Evolutionary conservation across 495 filamentous ascomycete genomes (phyloP), one percentile per base, ranked within the genome.

Genomic region (Talaromyces stipitatus): DNA sequence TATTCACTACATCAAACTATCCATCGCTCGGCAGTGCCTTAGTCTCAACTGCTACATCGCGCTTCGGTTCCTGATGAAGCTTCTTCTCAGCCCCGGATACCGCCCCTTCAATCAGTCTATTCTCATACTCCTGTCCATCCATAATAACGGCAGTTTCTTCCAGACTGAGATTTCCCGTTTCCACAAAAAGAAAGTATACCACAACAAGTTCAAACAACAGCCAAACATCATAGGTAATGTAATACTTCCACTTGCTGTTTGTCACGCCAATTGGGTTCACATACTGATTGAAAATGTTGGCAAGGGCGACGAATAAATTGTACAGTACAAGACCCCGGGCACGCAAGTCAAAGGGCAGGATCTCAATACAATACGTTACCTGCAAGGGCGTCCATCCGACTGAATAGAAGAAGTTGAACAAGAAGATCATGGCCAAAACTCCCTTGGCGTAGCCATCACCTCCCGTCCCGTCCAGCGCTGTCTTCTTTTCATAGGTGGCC

Each of bases 141-240:
- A 69, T 64, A 8, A 65, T 50, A 24, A 58, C 43, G 4, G 61
- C 61, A 8, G 90, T 87, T 68, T 90, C 87, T 62, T 91, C 88
- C 2, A 91, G 78, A 23, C 82, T 84, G 16, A 86, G 77, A 3
- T 74, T 69, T 14, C 81, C 81, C 0, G 85, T 85, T 66, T 88
- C 85, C 2, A 86, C 85, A 61, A 87, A 89, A 71, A 85, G 84
- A 70, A 87, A 82, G 72, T 82, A 90, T 64, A 90, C 68, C 14
- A 65, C 60, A 0, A 57, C 47, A 27, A 68, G 61, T 38, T 66
- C 60, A 33, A 63, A 47, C 2, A 62, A 66, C n/a, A 72, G 50
- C 2, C 72, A 57, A 38, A 61, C 64, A 22, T 64, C 67, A 43
- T 66, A 77, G 8, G 73, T 68, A 46, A 74, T 69, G 50, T 73